A percentile compares a stretch with the other conserved stretches of the same genome.
Evolutionary conservation across 306 rosid genomes (phyloP).

Genomic region (Castanea crenata): DNA sequence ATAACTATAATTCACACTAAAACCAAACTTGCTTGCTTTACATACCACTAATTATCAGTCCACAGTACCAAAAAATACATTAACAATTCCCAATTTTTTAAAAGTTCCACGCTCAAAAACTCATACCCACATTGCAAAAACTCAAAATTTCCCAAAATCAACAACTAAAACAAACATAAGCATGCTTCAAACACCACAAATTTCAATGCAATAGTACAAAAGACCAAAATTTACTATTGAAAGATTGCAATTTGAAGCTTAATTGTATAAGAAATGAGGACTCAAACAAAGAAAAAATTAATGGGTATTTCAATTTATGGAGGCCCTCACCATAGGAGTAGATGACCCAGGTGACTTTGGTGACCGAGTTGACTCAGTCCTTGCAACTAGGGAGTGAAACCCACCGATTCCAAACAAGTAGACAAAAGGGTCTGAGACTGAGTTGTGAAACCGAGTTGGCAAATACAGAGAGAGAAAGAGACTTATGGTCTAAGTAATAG

Average conservation of each 20-base stretch:
- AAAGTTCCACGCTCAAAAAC: background rate
- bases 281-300: background rate
- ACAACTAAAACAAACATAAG: background rate
- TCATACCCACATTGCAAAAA: background rate
- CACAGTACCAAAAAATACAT: background rate
- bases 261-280: constrained; percentile 5
- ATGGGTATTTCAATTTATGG: background rate
- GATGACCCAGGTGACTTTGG: background rate
- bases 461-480: constrained; percentile 1
- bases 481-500: constrained; percentile 27
- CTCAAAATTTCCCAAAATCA: constrained; percentile 6
- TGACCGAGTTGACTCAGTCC: constrained; percentile 45
- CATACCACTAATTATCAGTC: background rate
- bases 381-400: constrained; percentile 33
- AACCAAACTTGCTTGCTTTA: background rate
- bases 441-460: constrained; percentile 17
- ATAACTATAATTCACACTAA: background rate
- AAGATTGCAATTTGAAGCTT: constrained; percentile 22
- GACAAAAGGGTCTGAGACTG: constrained; percentile 11
- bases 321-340: constrained; percentile 64
- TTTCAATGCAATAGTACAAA: background rate
- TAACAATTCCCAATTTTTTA: background rate
- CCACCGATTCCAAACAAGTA: constrained; percentile 25
- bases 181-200: background rate
- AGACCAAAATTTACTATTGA: background rate